A percentile compares a stretch with the other conserved stretches of the same genome.
phyloP scores from a whole-genome alignment of 345 rosid genomes.

The Geranium brycei region DNA sequence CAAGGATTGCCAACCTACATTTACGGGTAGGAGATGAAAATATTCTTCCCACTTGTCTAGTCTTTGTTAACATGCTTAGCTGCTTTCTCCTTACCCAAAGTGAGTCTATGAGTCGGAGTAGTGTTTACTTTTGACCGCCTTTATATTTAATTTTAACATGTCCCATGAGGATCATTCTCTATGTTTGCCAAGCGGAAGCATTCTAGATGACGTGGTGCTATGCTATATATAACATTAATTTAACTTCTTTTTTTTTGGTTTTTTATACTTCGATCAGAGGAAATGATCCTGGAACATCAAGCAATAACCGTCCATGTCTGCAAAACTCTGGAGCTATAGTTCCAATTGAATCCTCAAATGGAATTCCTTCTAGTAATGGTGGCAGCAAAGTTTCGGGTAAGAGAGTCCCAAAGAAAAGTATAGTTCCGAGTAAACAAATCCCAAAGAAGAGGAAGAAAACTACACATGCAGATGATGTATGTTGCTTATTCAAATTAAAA shows the following conservation, averaged over 20 bases:
- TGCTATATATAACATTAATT: not conserved
- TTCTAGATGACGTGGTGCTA: not conserved
- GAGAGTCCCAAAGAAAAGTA: conserved; percentile 9
- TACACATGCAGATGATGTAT: conserved; percentile 14
- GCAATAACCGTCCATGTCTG: not conserved
- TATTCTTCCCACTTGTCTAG: not conserved
- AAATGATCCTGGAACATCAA: not conserved
- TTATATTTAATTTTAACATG: too few relatives aligned
- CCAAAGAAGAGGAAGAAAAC: conserved; percentile 14
- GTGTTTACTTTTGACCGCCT: not conserved
- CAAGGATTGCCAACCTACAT: too few relatives aligned
- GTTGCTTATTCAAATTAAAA: conserved; percentile 1
- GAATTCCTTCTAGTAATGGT: conserved; percentile 4
- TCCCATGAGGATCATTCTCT: too few relatives aligned
- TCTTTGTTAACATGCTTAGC: too few relatives aligned
- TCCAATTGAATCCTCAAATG: conserved; percentile 9
- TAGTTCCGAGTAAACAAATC: not conserved
- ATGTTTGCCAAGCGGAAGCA: not conserved
- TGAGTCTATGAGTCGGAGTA: not conserved
- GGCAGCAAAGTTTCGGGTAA: conserved; percentile 1
- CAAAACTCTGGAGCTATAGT: conserved; percentile 14
- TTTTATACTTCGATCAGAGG: not conserved
- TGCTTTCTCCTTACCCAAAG: not conserved
- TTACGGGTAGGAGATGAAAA: not conserved
- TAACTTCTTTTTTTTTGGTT: not conserved